phyloP scores from a whole-genome alignment of 1,139 yeast genomes.

The Yamadazyma triangularis region DNA sequence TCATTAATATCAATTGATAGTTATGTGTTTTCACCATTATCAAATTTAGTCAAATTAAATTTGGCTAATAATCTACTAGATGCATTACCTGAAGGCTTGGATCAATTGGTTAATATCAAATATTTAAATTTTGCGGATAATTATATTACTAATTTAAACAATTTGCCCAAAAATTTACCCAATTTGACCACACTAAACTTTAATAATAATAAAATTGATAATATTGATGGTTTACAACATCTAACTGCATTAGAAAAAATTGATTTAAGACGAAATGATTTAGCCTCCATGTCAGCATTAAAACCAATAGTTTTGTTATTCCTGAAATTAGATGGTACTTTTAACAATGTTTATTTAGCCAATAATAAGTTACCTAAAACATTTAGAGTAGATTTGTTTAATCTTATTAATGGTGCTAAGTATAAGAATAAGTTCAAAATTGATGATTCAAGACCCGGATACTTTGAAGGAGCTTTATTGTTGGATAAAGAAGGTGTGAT shows the following conservation, averaged over 20 bases:
- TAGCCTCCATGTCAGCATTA: conserved; percentile 26
- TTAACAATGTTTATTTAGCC: conserved; percentile 33
- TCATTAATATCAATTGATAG: conserved; percentile 44
- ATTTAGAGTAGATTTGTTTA: conserved; percentile 51
- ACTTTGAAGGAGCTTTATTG: conserved; percentile 54
- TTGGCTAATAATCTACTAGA: conserved; percentile 51
- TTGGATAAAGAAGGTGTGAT: conserved; percentile 48
- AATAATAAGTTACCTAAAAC: conserved; percentile 46
- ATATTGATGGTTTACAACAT: conserved; percentile 47
- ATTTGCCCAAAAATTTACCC: conserved; percentile 37
- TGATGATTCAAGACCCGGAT: conserved; percentile 63
- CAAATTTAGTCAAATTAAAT: conserved; percentile 52
- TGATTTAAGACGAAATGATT: conserved; percentile 52
- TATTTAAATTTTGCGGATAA: conserved; percentile 58
- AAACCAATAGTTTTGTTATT: conserved; percentile 35
- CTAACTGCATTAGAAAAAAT: conserved; percentile 46
- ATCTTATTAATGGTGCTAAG: conserved; percentile 49
- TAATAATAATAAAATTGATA: conserved; percentile 46
- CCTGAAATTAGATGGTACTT: conserved; percentile 25
- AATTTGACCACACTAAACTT: conserved; percentile 49
- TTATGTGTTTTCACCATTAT: conserved; percentile 45
- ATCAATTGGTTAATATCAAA: conserved; percentile 44
- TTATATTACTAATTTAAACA: conserved; percentile 35
- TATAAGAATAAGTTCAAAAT: conserved; percentile 45
- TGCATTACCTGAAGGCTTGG: conserved; percentile 49